phyloP scores from a whole-genome alignment of 495 filamentous ascomycete species.

The Hypoxylon crocopeplum region DNA sequence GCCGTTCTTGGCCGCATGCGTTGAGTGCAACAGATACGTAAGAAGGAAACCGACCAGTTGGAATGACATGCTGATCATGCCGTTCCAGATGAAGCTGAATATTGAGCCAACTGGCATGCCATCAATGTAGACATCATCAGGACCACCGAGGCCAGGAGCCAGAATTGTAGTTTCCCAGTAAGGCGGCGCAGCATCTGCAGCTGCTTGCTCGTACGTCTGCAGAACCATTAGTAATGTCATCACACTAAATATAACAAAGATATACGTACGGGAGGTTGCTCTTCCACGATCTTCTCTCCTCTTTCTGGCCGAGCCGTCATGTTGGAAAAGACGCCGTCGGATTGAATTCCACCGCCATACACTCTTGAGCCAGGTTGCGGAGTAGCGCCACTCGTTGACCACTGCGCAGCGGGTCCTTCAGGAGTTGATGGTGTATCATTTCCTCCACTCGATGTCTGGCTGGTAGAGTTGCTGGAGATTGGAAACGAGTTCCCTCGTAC shows the following conservation, averaged over 20 bases:
- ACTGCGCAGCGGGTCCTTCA: constrained; percentile 24
- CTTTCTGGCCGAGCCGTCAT: constrained; percentile 88
- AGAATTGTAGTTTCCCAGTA: constrained; percentile 99
- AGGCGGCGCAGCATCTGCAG: constrained; percentile 92
- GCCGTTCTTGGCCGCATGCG: constrained; percentile 97
- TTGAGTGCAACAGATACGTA: constrained; percentile 97
- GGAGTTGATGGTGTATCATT: constrained; percentile 15
- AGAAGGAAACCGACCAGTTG: constrained; percentile 95
- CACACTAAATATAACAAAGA: neutral
- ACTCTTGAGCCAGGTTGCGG: constrained; percentile 48
- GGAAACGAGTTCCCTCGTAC: constrained; percentile 72
- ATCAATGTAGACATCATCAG: constrained; percentile 95
- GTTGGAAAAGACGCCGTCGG: constrained; percentile 97
- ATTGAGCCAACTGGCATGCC: constrained; percentile 94
- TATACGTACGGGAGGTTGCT: constrained; percentile 85
- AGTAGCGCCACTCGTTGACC: constrained; percentile 40
- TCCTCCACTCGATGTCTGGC: constrained; percentile 17
- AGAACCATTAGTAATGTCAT: constrained; percentile 40
- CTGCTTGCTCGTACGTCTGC: constrained; percentile 97
- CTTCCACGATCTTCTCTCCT: constrained; percentile 81
- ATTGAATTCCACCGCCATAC: constrained; percentile 69
- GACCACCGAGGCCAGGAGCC: constrained; percentile 79
- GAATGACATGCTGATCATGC: constrained; percentile 98
- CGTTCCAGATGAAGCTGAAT: constrained; percentile 98
- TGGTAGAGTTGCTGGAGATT: constrained; percentile 18